Percentiles rank a stretch among this genome's conserved stretches.
phyloP scores from a whole-genome alignment of 306 rosid species.

The Medicago ruthenica region DNA sequence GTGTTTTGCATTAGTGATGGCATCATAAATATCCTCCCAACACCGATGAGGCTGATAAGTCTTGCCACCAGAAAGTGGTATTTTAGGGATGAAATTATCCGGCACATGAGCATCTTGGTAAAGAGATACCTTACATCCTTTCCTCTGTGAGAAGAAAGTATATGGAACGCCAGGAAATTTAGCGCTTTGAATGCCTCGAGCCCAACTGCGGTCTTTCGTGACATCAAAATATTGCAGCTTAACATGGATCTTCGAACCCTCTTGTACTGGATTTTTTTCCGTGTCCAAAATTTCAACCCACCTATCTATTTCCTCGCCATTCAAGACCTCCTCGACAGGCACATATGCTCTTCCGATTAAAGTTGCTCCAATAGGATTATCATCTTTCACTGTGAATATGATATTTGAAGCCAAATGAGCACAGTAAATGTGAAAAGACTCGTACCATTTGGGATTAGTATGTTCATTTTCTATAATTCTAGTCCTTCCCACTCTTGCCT shows the following conservation, averaged over 20 bases:
- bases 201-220: constrained; percentile 63
- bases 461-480: constrained; percentile 64
- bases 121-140: constrained; percentile 68
- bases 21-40: constrained; percentile 81
- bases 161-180: constrained; percentile 82
- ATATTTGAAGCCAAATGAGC: constrained; percentile 67
- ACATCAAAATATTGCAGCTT: constrained; percentile 70
- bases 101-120: constrained; percentile 85
- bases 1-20: constrained; percentile 69
- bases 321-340: constrained; percentile 64
- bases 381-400: constrained; percentile 74
- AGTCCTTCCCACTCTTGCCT: constrained; percentile 84
- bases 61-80: constrained; percentile 69
- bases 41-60: constrained; percentile 65
- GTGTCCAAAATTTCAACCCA: constrained; percentile 68
- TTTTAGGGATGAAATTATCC: constrained; percentile 67
- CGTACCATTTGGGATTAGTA: constrained; percentile 68
- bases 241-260: constrained; percentile 70
- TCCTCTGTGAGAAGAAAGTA: constrained; percentile 69
- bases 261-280: constrained; percentile 58
- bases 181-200: constrained; percentile 60
- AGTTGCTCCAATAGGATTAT: constrained; percentile 77
- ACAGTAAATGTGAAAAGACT: constrained; percentile 79
- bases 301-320: constrained; percentile 64
- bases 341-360: constrained; percentile 79